Conservation (phyloP, 2,329 filamentous ascomycete genomes). For the Mycocentrospora acerina region DNA sequence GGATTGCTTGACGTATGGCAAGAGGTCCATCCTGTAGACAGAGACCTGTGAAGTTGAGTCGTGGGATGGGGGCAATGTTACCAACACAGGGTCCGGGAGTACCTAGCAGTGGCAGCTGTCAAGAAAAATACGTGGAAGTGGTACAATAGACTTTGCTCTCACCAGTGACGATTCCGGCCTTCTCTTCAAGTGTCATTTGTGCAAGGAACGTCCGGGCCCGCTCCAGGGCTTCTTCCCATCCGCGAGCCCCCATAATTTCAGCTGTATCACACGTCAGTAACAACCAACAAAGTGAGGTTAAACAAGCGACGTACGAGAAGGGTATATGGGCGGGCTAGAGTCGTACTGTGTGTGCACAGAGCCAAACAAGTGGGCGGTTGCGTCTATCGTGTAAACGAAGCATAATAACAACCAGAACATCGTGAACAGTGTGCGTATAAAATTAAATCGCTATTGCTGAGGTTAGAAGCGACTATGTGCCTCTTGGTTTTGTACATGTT, state of each 20-base stretch:
- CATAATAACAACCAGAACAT: no score
- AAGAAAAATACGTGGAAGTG: no score
- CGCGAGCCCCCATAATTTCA: constrained; percentile 30
- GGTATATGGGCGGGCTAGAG: constrained; percentile 29
- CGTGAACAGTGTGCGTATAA: no score
- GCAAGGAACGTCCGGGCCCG: constrained; percentile 34
- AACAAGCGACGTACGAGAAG: constrained; percentile 25
- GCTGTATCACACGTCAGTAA: no score
- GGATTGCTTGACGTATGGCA: constrained; percentile 37
- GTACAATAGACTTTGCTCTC: no score
- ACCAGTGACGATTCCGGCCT: constrained; percentile 39
- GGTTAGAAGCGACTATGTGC: no score
- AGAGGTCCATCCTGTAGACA: constrained; percentile 46
- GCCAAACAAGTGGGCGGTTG: no score
- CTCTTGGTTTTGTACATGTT: no score
- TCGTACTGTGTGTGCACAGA: constrained; percentile 30
- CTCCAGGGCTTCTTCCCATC: constrained; percentile 35
- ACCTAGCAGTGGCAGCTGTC: no score
- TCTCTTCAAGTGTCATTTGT: constrained; percentile 35
- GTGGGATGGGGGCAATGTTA: constrained; percentile 41
- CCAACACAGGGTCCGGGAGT: constrained; percentile 60
- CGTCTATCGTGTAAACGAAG: no score
- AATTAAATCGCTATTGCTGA: no score
- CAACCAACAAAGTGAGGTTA: constrained; percentile 48
- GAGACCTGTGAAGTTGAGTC: constrained; percentile 44